phyloP scores from a whole-genome alignment of 2,329 filamentous ascomycete genomes.

The Tolypocladium cylindrosporum region DNA sequence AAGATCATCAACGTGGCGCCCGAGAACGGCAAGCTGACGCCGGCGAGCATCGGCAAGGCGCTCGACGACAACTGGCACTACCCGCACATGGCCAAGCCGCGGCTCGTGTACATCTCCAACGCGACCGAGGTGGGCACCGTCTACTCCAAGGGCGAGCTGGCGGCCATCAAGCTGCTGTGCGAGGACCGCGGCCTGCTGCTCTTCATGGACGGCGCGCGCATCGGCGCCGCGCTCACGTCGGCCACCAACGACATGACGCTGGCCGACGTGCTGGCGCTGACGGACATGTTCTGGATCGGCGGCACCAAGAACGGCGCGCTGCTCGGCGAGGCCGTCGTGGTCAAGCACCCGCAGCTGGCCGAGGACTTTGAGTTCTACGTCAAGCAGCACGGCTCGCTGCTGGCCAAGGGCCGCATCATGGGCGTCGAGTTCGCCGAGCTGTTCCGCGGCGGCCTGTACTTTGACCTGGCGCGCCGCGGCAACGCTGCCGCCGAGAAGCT shows the following conservation, averaged over 20 bases:
- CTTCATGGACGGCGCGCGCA: slow-evolving; percentile 37
- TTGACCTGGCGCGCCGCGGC: slow-evolving; percentile 32
- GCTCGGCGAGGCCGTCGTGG: slow-evolving; percentile 39
- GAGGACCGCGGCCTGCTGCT: slow-evolving; percentile 29
- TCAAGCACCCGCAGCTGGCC: slow-evolving; percentile 29
- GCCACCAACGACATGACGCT: slow-evolving; percentile 31
- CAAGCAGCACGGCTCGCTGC: slow-evolving; percentile 39
- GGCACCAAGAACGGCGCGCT: slow-evolving; percentile 42
- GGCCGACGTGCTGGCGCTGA: slow-evolving; percentile 32
- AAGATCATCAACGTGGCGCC: slow-evolving; percentile 39
- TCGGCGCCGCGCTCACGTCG: slow-evolving; percentile 32
- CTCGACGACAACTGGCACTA: slow-evolving; percentile 39
- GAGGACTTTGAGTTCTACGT: slow-evolving; percentile 39
- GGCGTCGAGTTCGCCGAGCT: slow-evolving; percentile 39
- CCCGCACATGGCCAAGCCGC: slow-evolving; percentile 40
- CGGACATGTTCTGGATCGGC: slow-evolving; percentile 45
- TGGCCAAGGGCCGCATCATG: slow-evolving; percentile 38
- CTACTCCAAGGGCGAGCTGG: slow-evolving; percentile 32
- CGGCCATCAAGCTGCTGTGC: slow-evolving; percentile 30
- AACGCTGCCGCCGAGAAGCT: slow-evolving; percentile 33
- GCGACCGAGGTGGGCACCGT: slow-evolving; percentile 40
- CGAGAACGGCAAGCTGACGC: slow-evolving; percentile 36
- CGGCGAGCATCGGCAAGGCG: slow-evolving; percentile 27
- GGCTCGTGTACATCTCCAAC: slow-evolving; percentile 41
- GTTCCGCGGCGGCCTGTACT: slow-evolving; percentile 34